Evolutionary conservation across 306 rosid genomes (phyloP).

Genomic region (Fragaria nilgerrensis): DNA sequence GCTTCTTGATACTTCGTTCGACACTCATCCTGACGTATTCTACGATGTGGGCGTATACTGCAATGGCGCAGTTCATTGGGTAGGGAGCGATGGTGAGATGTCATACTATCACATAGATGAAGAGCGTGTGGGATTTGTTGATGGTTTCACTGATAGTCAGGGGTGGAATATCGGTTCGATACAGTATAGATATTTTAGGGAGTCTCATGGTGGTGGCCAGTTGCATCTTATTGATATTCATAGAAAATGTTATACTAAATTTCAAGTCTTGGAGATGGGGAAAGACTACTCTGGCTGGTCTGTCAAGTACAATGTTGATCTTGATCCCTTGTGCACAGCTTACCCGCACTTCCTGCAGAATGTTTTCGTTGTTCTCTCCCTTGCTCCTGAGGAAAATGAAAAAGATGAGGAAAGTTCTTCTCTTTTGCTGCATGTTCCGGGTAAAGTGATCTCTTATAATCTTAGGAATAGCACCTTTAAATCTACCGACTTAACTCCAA

Average conservation of each 20-base stretch:
- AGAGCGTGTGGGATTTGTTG: background rate
- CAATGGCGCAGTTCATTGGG: background rate
- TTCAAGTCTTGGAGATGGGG: background rate
- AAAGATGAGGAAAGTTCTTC: background rate
- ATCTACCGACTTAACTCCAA: background rate
- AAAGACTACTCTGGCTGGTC: constrained; percentile 1
- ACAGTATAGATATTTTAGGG: background rate
- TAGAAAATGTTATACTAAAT: background rate
- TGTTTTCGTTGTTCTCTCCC: background rate
- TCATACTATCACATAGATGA: background rate
- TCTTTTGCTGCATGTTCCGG: background rate
- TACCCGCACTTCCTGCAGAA: too few relatives aligned
- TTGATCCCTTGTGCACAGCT: background rate
- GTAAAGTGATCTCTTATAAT: background rate
- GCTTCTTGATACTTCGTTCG: background rate
- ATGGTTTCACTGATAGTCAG: background rate
- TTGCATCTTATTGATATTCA: background rate
- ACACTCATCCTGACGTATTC: background rate
- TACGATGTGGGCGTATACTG: background rate
- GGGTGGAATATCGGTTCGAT: too few relatives aligned
- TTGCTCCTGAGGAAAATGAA: background rate
- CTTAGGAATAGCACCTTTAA: background rate
- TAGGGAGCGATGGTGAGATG: background rate
- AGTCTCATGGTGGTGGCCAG: background rate
- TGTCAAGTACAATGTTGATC: background rate